Evolutionary conservation across 1,284 basidiomycete genomes (phyloP).

Genomic region (Leccinum fallax): DNA sequence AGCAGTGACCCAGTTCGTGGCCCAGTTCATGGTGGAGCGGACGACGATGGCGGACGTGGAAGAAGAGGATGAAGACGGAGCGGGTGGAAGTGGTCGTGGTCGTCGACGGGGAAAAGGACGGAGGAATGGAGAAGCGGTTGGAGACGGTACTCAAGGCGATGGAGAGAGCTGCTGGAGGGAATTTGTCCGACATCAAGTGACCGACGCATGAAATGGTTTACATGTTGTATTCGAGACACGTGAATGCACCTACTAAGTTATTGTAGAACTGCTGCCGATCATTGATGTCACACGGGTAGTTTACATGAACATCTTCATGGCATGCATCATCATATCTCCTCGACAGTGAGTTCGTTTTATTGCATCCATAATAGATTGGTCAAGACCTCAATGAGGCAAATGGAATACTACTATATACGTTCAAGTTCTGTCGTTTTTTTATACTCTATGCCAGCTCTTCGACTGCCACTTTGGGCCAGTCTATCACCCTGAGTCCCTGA

Average conservation of each 20-base stretch:
- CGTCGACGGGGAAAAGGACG: conserved; percentile 25
- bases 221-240: background rate
- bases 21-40: no score
- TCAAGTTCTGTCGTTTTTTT: background rate
- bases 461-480: no score
- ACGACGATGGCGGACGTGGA: no score
- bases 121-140: conserved; percentile 39
- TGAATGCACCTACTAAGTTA: background rate
- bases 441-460: background rate
- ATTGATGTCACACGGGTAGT: no score
- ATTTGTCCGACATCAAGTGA: conserved; percentile 48
- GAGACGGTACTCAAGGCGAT: conserved; percentile 57
- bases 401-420: background rate
- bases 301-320: no score
- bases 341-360: no score
- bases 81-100: background rate
- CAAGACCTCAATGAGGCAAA: no score
- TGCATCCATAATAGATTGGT: no score
- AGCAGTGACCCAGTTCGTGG: no score
- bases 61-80: no score
- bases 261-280: background rate
- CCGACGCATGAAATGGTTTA: background rate
- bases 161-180: conserved; percentile 63
- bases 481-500: no score
- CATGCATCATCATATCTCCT: no score